These are phyloP conservation scores for Penicillium oxalicum DNA, from an alignment of 2,329 filamentous ascomycete genomes.

Conservation along the genomic window DNA sequence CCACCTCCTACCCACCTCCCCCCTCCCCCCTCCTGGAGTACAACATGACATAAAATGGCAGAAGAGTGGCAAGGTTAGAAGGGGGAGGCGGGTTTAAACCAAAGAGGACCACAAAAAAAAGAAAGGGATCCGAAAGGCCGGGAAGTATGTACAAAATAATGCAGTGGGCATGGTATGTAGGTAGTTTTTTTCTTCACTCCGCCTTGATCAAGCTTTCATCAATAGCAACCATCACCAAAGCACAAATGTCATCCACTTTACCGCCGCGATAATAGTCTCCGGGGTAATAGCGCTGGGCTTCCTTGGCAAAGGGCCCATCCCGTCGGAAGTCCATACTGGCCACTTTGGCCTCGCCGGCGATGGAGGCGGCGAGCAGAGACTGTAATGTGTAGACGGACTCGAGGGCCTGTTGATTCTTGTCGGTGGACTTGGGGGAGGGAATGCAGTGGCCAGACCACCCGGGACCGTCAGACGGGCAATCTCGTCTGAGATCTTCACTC, in stretches of 20 bases:
- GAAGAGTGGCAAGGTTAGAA: too few relatives aligned
- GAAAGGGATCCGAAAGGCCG: too few relatives aligned
- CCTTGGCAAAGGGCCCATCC: conserved; percentile 90
- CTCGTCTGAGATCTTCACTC: conserved; percentile 58
- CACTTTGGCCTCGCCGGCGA: conserved; percentile 75
- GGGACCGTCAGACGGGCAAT: conserved; percentile 51
- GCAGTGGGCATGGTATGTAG: too few relatives aligned
- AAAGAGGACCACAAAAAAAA: too few relatives aligned
- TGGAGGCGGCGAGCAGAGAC: conserved; percentile 68
- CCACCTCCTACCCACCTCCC: too few relatives aligned
- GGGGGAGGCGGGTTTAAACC: too few relatives aligned
- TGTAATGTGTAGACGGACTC: conserved; percentile 56
- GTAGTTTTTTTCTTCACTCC: too few relatives aligned
- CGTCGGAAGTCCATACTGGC: conserved; percentile 75
- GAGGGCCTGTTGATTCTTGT: conserved; percentile 1
- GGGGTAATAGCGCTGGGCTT: conserved; percentile 83
- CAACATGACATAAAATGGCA: too few relatives aligned
- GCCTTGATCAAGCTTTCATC: conserved; percentile 42
- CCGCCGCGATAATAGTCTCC: conserved; percentile 83
- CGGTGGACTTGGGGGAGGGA: conserved; percentile 11
- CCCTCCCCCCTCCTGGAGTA: too few relatives aligned
- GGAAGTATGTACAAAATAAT: too few relatives aligned
- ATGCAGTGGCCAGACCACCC: conserved; percentile 35
- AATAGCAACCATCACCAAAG: conserved; percentile 70
- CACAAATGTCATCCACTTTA: conserved; percentile 93